Base-by-base conservation (phyloP, 495 filamentous ascomycete species). In the Aspergillus cristatus region DNA sequence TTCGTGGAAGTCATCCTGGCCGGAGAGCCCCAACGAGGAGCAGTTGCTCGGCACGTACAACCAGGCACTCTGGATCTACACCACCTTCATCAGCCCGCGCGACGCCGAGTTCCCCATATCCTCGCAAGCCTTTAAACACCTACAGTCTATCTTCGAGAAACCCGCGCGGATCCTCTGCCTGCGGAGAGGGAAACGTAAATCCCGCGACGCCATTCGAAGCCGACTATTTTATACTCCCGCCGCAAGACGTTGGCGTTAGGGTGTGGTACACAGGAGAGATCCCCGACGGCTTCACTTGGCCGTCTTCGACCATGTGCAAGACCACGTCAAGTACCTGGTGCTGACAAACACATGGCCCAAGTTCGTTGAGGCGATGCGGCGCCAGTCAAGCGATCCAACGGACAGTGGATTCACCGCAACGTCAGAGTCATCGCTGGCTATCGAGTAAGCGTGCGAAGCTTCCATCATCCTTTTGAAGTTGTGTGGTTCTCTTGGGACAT, bases 321-420 rank as follows among this genome's bases (percentile, higher is more conserved):
- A 39, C 2, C 35, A 44, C 18, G 38, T 44, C 18, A 44, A 44
- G 29, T 38, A 38, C 14, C 24, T 44, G n/a, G 31, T 44, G 5
- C 16, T 44, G 29, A 44, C 41, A 15, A 39, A 44, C 17, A 44
- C 41, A 12, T 44, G 35, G 35, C 35, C 35, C 14, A 43, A 43
- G 6, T 43, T 38, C 18, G 17, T 43, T 2, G 41, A 43, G 8
- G 24, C 41, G 17, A 44, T 44, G 41, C 28, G 35, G 1, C 35
- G 41, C 16, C 35, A 31, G 12, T 38, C 41, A n/a, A 30, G 24
- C 24, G 24, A 6, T 26, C 11, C 24, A 6, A 26, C 24, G 6
- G 6, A 26, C 24, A 26, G 24, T 26, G 24, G 11, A 6, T 6
- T 26, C 11, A 26, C 24, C 11, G 24, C 24, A 26, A 6, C 24